These are phyloP conservation scores for Fusarium subtropicale DNA, from an alignment of 2,329 filamentous ascomycete species.

Conservation along the genomic window DNA sequence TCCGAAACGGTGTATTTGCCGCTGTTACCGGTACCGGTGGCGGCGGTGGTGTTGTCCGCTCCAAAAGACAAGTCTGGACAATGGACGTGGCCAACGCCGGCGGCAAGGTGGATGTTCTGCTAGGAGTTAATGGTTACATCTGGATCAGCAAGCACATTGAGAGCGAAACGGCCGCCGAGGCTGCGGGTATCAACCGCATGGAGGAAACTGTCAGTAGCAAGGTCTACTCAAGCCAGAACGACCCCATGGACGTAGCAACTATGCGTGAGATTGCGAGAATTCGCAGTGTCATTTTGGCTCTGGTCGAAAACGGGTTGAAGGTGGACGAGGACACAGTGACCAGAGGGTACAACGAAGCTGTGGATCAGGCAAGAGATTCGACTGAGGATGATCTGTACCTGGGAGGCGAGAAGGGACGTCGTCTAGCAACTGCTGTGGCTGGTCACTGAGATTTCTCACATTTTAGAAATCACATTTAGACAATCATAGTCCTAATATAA, in stretches of 20 bases:
- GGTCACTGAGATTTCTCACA: conserved; percentile 36
- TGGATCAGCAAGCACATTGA: conserved; percentile 91
- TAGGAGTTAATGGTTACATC: conserved; percentile 97
- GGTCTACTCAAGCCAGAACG: conserved; percentile 96
- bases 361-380: conserved; percentile 76
- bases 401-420: conserved; percentile 66
- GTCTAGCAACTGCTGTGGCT: conserved; percentile 58
- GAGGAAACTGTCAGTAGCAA: conserved; percentile 87
- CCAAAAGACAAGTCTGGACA: conserved; percentile 89
- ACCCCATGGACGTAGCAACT: conserved; percentile 79
- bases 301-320: conserved; percentile 83
- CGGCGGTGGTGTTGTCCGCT: conserved; percentile 85
- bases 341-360: conserved; percentile 81
- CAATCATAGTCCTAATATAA: conserved; percentile 15
- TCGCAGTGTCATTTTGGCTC: conserved; percentile 80
- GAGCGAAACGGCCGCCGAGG: conserved; percentile 61
- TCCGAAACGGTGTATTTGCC: conserved; percentile 92
- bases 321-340: conserved; percentile 93
- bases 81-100: conserved; percentile 68
- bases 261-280: conserved; percentile 90
- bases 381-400: conserved; percentile 70
- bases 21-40: conserved; percentile 85
- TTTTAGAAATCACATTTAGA: neutral
- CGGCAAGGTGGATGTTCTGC: conserved; percentile 81
- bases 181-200: conserved; percentile 79